Percentiles rank a stretch among this genome's conserved stretches.
Evolutionary conservation across 805 yeast species (phyloP).

Genomic region (Wickerhamomyces chaumierensis): DNA sequence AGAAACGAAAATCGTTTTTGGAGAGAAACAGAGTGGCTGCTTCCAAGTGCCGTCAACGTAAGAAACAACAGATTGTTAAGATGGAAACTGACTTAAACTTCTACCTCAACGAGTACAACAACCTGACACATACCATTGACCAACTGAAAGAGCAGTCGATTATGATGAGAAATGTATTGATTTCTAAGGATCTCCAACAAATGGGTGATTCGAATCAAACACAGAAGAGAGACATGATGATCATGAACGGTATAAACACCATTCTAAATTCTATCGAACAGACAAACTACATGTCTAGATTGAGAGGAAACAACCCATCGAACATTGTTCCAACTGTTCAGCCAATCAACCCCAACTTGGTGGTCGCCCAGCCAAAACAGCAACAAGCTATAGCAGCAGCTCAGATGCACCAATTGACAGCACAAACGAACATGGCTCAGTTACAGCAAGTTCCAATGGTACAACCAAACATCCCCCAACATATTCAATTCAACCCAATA

Average conservation of each 20-base stretch:
- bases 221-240: neutral
- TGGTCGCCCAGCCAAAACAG: constrained; percentile 14
- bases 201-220: constrained; percentile 2
- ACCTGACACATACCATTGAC: constrained; percentile 46
- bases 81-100: constrained; percentile 72
- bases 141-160: constrained; percentile 48
- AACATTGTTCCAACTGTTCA: constrained; percentile 18
- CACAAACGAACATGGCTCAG: constrained; percentile 2
- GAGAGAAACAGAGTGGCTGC: constrained; percentile 95
- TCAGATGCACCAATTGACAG: constrained; percentile 2
- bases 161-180: constrained; percentile 33
- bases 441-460: constrained; percentile 1
- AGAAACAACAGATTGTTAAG: constrained; percentile 75
- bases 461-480: neutral
- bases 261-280: constrained; percentile 10
- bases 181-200: constrained; percentile 18
- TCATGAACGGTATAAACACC: neutral
- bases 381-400: constrained; percentile 1
- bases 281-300: constrained; percentile 16
- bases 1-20: constrained; percentile 63
- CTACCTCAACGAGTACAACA: constrained; percentile 60
- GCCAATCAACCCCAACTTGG: constrained; percentile 18
- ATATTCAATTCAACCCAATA: neutral
- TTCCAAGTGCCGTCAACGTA: constrained; percentile 86
- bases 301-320: constrained; percentile 18